These are phyloP conservation scores for Ananas comosus DNA, from an alignment of 176 grass and related monocot species.

Conservation along the genomic window DNA sequence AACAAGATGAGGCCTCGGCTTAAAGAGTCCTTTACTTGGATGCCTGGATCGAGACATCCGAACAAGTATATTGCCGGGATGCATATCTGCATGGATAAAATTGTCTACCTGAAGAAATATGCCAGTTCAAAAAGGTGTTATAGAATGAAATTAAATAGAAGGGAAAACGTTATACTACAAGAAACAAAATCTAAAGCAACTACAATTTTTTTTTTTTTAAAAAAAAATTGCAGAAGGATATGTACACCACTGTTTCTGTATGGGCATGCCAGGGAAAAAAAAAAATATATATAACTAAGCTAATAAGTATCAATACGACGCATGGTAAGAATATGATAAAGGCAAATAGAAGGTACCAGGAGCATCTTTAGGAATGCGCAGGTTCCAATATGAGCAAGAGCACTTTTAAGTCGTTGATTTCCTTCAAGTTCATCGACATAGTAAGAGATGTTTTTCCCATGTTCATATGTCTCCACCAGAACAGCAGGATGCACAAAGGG, in stretches of 20 bases:
- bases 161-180: too few species aligned
- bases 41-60: constrained; percentile 47
- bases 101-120: constrained; percentile 74
- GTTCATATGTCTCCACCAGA: constrained; percentile 88
- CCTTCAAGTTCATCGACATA: constrained; percentile 92
- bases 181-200: too few species aligned
- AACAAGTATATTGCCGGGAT: constrained; percentile 96
- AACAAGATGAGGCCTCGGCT: constrained; percentile 85
- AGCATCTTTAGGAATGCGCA: constrained; percentile 97
- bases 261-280: too few species aligned
- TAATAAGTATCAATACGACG: background rate
- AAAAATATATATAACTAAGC: too few species aligned
- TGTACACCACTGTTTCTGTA: too few species aligned
- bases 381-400: constrained; percentile 91
- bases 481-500: constrained; percentile 97
- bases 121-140: background rate
- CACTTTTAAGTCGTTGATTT: constrained; percentile 71
- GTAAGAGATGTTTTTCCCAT: constrained; percentile 68
- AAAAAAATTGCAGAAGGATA: too few species aligned
- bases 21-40: constrained; percentile 18
- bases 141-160: background rate
- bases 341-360: constrained; percentile 47
- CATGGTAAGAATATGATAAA: background rate
- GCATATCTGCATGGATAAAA: constrained; percentile 99
- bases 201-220: too few species aligned